Conservation (phyloP, 1,284 basidiomycete genomes). For the Leccinum pachyderme region DNA sequence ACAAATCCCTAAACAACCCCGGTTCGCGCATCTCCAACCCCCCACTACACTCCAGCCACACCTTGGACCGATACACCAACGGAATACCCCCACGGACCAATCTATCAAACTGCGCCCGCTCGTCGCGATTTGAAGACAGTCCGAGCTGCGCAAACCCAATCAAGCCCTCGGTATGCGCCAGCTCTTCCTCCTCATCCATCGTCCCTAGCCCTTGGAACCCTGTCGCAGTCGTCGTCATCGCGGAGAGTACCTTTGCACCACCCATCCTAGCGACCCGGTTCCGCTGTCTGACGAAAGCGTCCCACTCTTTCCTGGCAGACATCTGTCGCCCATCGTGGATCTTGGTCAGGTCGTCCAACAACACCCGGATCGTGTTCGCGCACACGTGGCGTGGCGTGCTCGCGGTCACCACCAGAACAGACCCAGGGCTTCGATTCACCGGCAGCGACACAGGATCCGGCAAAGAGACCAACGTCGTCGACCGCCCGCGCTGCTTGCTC, state of each 20-base stretch:
- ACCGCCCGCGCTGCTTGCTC: constrained; percentile 39
- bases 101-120: constrained; percentile 76
- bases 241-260: constrained; percentile 14
- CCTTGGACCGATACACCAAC: constrained; percentile 81
- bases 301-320: constrained; percentile 81
- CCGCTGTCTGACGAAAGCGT: constrained; percentile 76
- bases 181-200: constrained; percentile 64
- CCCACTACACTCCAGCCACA: constrained; percentile 92
- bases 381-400: constrained; percentile 71
- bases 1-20: constrained; percentile 84
- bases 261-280: constrained; percentile 38
- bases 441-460: constrained; percentile 14
- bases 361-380: constrained; percentile 69
- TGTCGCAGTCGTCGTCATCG: constrained; percentile 35
- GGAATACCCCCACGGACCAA: constrained; percentile 87
- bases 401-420: constrained; percentile 54
- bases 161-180: constrained; percentile 70
- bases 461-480: constrained; percentile 38
- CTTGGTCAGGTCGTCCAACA: constrained; percentile 80
- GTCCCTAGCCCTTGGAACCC: constrained; percentile 64
- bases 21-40: constrained; percentile 91
- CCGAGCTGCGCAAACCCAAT: constrained; percentile 91
- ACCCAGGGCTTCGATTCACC: constrained; percentile 32
- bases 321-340: constrained; percentile 86
- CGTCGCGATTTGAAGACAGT: constrained; percentile 66